These are phyloP conservation scores for Trametes hirsuta DNA, from an alignment of 1,284 basidiomycete species.

Conservation along the genomic window DNA sequence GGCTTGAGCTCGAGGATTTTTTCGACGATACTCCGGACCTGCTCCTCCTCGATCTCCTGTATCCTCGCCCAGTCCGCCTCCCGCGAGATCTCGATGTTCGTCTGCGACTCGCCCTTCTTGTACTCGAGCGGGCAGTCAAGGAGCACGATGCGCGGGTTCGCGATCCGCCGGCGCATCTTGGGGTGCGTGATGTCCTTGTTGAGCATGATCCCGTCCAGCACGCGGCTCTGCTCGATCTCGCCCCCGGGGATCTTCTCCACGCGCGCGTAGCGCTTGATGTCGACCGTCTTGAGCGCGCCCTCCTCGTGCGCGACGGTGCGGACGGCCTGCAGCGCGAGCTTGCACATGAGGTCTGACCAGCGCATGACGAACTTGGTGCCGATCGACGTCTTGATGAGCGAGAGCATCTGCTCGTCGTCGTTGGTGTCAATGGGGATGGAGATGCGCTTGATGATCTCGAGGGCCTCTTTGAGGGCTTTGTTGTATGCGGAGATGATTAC, in stretches of 20 bases:
- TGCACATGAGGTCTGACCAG: constrained; percentile 98
- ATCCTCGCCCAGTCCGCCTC: constrained; percentile 94
- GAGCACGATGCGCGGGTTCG: constrained; percentile 88
- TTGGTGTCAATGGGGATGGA: constrained; percentile 90
- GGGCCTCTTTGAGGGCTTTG: constrained; percentile 90
- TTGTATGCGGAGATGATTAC: constrained; percentile 99
- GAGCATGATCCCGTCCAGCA: constrained; percentile 92
- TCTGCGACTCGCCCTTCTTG: constrained; percentile 99
- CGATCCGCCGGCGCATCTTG: constrained; percentile 92
- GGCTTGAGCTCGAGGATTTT: constrained; percentile 94
- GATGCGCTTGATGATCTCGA: constrained; percentile 86
- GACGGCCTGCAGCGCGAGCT: constrained; percentile 90
- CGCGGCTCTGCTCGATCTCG: constrained; percentile 92
- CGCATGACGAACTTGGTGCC: constrained; percentile 98
- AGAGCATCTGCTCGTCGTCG: constrained; percentile 91
- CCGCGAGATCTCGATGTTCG: constrained; percentile 97
- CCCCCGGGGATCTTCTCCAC: constrained; percentile 98
- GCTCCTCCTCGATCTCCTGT: constrained; percentile 97
- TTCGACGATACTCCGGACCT: constrained; percentile 89
- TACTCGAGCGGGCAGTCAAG: constrained; percentile 98
- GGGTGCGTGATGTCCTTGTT: constrained; percentile 99
- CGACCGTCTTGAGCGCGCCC: constrained; percentile 81
- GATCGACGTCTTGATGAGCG: constrained; percentile 97
- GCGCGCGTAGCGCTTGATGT: constrained; percentile 97
- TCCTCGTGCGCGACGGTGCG: constrained; percentile 78